These are phyloP conservation scores for Monosporozyma yasuniensis DNA, from an alignment of 805 yeast genomes.

Conservation along the genomic window DNA sequence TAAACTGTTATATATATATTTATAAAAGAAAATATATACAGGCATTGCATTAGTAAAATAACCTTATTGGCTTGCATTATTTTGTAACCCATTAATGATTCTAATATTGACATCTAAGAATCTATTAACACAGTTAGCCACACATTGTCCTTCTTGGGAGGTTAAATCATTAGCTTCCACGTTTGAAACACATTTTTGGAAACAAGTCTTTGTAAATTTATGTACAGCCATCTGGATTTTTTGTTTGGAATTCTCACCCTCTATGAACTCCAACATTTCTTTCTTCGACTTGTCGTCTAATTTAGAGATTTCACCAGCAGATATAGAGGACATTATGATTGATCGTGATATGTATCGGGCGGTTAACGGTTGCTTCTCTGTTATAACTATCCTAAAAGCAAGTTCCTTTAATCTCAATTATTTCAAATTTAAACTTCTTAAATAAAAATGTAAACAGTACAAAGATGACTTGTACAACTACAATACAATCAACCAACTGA, in stretches of 20 bases:
- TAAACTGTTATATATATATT: background rate
- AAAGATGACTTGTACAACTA: background rate
- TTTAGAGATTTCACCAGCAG: conserved; percentile 34
- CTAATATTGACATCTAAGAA: conserved; percentile 81
- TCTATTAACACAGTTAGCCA: conserved; percentile 73
- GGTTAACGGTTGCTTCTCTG: too few species aligned
- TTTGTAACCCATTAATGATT: conserved; percentile 51
- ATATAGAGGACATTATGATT: conserved; percentile 29
- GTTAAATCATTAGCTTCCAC: conserved; percentile 43
- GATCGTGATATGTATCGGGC: too few species aligned
- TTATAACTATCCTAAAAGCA: background rate
- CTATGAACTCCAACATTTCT: conserved; percentile 68
- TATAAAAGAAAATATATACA: background rate
- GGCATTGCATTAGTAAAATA: background rate
- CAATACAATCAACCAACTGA: background rate
- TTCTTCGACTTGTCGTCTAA: conserved; percentile 63
- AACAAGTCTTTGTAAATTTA: conserved; percentile 82
- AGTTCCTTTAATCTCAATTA: background rate
- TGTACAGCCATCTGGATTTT: conserved; percentile 84
- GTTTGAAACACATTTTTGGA: conserved; percentile 65
- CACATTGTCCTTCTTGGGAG: conserved; percentile 57
- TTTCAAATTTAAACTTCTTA: background rate
- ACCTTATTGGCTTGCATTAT: background rate
- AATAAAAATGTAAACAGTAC: background rate
- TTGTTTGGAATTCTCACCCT: conserved; percentile 75